These are phyloP conservation scores for Stereum hirsutum DNA, from an alignment of 1,284 basidiomycete species.

Conservation along the genomic window DNA sequence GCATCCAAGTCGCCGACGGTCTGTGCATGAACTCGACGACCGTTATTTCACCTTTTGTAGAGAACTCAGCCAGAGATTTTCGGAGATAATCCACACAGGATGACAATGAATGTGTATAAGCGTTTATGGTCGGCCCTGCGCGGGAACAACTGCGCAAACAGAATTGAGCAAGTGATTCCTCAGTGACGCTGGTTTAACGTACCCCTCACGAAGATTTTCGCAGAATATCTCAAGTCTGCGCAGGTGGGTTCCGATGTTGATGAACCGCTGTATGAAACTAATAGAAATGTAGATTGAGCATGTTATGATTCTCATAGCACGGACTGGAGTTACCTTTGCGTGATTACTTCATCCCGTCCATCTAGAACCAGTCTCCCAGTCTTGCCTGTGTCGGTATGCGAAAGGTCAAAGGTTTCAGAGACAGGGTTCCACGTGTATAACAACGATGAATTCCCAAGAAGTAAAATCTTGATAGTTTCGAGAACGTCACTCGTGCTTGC, in stretches of 20 bases:
- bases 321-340: slow-evolving; percentile 30
- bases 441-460: slow-evolving; percentile 56
- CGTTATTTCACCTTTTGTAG: slow-evolving; percentile 12
- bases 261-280: slow-evolving; percentile 52
- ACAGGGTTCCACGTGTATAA: slow-evolving; percentile 50
- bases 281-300: not conserved
- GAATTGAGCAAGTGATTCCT: not conserved
- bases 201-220: slow-evolving; percentile 35
- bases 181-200: slow-evolving; percentile 5
- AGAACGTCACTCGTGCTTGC: slow-evolving; percentile 38
- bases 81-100: slow-evolving; percentile 43
- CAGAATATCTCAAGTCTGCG: slow-evolving; percentile 54
- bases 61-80: slow-evolving; percentile 27
- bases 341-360: slow-evolving; percentile 44
- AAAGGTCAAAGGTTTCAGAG: slow-evolving; percentile 40
- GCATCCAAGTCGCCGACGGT: slow-evolving; percentile 40
- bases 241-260: slow-evolving; percentile 52
- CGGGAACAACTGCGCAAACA: slow-evolving; percentile 16
- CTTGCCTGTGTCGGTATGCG: slow-evolving; percentile 18
- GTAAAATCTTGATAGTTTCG: slow-evolving; percentile 38
- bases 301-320: not conserved
- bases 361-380: slow-evolving; percentile 33
- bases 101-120: slow-evolving; percentile 56
- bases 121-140: slow-evolving; percentile 46
- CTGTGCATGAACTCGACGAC: slow-evolving; percentile 17